Conservation (phyloP, 352 stramenopile genomes). For the Pythium brachiatum region DNA sequence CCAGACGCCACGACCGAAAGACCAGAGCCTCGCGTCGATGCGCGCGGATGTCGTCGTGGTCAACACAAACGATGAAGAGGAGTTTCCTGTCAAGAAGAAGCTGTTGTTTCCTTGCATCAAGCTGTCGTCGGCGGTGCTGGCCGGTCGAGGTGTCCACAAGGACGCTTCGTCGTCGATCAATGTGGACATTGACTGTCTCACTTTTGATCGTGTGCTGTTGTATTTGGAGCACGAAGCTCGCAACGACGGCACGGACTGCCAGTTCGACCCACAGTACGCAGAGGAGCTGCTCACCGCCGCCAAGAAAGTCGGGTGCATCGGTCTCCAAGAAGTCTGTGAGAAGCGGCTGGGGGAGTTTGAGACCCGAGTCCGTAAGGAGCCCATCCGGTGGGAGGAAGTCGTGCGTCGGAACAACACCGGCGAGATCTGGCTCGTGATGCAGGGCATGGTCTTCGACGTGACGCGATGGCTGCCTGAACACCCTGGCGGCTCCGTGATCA, state of each 20-base stretch:
- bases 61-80: constrained; percentile 79
- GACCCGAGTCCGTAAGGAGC: constrained; percentile 73
- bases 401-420: constrained; percentile 63
- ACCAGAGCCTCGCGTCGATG: constrained; percentile 36
- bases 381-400: constrained; percentile 82
- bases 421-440: constrained; percentile 86
- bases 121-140: constrained; percentile 78
- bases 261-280: constrained; percentile 79
- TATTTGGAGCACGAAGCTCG: constrained; percentile 85
- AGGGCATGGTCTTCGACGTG: constrained; percentile 89
- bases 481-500: constrained; percentile 79
- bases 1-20: constrained; percentile 18
- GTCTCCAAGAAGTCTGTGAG: constrained; percentile 74
- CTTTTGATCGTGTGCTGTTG: constrained; percentile 86
- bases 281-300: constrained; percentile 71
- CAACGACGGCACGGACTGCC: constrained; percentile 57
- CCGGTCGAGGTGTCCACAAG: constrained; percentile 71
- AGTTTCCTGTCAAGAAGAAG: constrained; percentile 89
- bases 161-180: constrained; percentile 55
- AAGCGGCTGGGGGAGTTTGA: constrained; percentile 75
- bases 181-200: constrained; percentile 86
- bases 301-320: constrained; percentile 65
- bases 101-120: constrained; percentile 88
- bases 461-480: constrained; percentile 88
- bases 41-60: constrained; percentile 78